phyloP scores from a whole-genome alignment of 768 basidiomycete species.

The Russula emetica region DNA sequence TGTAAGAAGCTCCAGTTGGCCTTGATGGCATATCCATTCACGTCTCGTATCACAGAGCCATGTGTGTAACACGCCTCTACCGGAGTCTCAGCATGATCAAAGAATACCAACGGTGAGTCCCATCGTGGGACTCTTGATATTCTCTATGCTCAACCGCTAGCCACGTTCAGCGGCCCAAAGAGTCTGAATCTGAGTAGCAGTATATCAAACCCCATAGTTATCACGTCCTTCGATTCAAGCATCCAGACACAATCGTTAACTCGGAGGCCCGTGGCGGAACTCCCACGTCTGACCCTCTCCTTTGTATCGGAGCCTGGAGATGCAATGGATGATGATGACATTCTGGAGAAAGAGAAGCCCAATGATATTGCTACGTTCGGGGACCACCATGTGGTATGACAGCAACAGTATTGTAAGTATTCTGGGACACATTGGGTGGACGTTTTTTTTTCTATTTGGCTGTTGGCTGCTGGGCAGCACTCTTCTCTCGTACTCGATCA shows the following conservation, averaged over 20 bases:
- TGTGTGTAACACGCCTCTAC: slow-evolving; percentile 22
- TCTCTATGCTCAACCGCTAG: neutral
- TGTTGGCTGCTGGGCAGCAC: slow-evolving; percentile 58
- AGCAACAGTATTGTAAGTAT: neutral
- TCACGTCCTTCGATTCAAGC: neutral
- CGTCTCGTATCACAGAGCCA: slow-evolving; percentile 7
- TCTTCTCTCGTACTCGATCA: slow-evolving; percentile 55
- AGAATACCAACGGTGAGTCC: slow-evolving; percentile 5
- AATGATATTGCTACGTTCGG: neutral
- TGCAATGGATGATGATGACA: neutral
- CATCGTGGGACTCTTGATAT: neutral
- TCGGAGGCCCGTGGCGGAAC: too few relatives aligned
- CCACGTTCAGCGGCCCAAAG: neutral
- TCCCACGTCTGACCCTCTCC: neutral
- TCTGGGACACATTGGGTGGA: neutral
- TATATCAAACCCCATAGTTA: neutral
- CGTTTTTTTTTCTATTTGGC: slow-evolving; percentile 39
- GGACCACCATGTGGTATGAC: slow-evolving; percentile 2
- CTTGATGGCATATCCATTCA: neutral
- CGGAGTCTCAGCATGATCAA: slow-evolving; percentile 2
- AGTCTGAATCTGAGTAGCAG: neutral
- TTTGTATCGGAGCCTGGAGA: neutral
- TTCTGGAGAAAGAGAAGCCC: too few relatives aligned
- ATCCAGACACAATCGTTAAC: neutral
- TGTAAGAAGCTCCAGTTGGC: slow-evolving; percentile 3